Conservation (phyloP, 371 early-diverging fungal genomes). For the Mortierella sp. region DNA sequence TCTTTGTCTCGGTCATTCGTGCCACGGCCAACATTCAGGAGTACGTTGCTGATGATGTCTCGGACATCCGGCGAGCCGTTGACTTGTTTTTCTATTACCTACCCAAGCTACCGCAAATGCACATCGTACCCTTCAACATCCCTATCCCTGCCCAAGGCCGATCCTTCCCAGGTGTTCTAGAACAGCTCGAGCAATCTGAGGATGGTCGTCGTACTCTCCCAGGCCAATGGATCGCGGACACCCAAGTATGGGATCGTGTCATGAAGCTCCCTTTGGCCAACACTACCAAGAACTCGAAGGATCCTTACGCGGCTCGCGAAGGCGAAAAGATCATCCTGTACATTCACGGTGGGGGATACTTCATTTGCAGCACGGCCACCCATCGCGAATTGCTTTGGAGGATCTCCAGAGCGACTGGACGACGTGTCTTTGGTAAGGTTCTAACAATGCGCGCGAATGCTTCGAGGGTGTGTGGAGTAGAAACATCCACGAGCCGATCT, state of each 20-base stretch:
- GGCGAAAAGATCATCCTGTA: constrained; percentile 59
- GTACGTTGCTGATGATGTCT: constrained; percentile 37
- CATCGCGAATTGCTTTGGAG: constrained; percentile 41
- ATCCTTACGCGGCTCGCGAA: constrained; percentile 45
- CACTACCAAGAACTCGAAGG: constrained; percentile 19
- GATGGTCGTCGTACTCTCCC: constrained; percentile 23
- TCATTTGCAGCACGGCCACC: constrained; percentile 35
- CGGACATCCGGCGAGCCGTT: constrained; percentile 31
- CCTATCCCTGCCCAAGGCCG: constrained; percentile 22
- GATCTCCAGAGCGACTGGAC: constrained; percentile 38
- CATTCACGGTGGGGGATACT: constrained; percentile 50
- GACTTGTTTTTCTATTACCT: constrained; percentile 50
- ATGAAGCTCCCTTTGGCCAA: constrained; percentile 29
- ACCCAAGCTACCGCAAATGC: constrained; percentile 47
- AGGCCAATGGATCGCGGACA: constrained; percentile 42
- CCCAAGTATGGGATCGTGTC: constrained; percentile 30
- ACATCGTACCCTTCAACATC: constrained; percentile 20
- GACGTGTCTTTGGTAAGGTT: constrained; percentile 50
- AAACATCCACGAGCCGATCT: no score
- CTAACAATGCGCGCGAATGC: no score
- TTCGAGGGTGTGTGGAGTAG: no score
- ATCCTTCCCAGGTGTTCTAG: constrained; percentile 24
- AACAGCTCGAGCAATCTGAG: constrained; percentile 22
- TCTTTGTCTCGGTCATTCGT: constrained; percentile 38
- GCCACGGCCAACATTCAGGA: constrained; percentile 34